Evolutionary conservation across 805 yeast genomes (phyloP).

Genomic region (Saccharomyces mikatae): DNA sequence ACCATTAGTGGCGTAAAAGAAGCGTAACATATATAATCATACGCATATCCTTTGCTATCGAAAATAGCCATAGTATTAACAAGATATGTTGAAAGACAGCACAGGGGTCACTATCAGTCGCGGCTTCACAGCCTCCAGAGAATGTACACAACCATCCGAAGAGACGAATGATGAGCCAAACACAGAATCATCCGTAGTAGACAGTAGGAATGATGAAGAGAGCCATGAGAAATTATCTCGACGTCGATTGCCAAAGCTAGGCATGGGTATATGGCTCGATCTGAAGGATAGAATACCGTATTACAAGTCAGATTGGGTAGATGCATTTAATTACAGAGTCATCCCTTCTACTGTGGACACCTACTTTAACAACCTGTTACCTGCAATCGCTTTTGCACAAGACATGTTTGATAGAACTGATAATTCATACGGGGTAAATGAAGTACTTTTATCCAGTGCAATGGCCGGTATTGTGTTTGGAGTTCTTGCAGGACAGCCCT

Average conservation of each 20-base stretch:
- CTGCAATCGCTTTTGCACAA: constrained; percentile 93
- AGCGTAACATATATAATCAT: neutral
- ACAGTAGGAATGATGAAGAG: neutral
- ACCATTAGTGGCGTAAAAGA: neutral
- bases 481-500: constrained; percentile 76
- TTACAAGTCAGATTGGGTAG: constrained; percentile 71
- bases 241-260: constrained; percentile 18
- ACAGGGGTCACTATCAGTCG: neutral
- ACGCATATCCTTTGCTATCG: neutral
- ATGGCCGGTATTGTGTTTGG: constrained; percentile 89
- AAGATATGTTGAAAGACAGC: neutral
- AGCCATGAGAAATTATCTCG: neutral
- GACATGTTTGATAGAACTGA: constrained; percentile 92
- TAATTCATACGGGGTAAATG: constrained; percentile 85
- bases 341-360: constrained; percentile 77
- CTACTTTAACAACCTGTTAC: constrained; percentile 82
- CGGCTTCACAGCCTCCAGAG: neutral
- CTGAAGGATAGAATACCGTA: constrained; percentile 43
- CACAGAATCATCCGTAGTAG: neutral
- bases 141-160: neutral
- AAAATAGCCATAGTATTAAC: neutral
- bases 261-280: constrained; percentile 32
- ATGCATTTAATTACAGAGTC: constrained; percentile 79
- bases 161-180: neutral
- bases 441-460: constrained; percentile 74